Evolutionary conservation across 345 rosid genomes (phyloP).

Genomic region (Hevea brasiliensis): DNA sequence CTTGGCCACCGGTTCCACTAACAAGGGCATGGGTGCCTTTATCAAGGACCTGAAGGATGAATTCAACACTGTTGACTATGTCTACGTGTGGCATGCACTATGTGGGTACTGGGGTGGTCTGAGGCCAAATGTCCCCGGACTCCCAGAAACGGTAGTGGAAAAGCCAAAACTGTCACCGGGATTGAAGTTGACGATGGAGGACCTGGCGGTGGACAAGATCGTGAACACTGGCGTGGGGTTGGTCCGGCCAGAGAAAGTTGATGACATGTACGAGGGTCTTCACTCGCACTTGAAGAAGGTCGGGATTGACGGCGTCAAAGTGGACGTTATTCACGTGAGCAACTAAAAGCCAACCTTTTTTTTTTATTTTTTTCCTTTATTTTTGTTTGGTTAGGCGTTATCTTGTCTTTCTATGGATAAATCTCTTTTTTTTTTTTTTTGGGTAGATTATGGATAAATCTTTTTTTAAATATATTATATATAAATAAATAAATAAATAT

Average conservation of each 20-base stretch:
- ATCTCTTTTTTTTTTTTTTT: too few species aligned
- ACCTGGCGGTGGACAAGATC: constrained; percentile 93
- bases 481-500: too few species aligned
- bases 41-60: constrained; percentile 78
- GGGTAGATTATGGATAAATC: too few species aligned
- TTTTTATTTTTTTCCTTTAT: too few species aligned
- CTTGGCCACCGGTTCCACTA: constrained; percentile 1
- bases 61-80: constrained; percentile 67
- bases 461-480: too few species aligned
- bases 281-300: constrained; percentile 67
- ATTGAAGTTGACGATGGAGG: constrained; percentile 71
- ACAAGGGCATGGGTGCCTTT: constrained; percentile 78
- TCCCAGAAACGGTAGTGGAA: constrained; percentile 49
- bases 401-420: too few species aligned
- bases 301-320: constrained; percentile 97
- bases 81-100: constrained; percentile 95
- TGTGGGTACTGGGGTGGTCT: constrained; percentile 98
- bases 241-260: constrained; percentile 64
- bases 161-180: constrained; percentile 73
- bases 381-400: too few species aligned
- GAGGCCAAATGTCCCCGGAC: constrained; percentile 64
- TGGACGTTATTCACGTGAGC: constrained; percentile 96
- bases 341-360: too few species aligned
- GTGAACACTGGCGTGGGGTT: constrained; percentile 66
- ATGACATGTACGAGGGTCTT: constrained; percentile 76